These are phyloP conservation scores for Paecilomyces fulvus DNA, from an alignment of 2,329 filamentous ascomycete genomes.

Conservation along the genomic window DNA sequence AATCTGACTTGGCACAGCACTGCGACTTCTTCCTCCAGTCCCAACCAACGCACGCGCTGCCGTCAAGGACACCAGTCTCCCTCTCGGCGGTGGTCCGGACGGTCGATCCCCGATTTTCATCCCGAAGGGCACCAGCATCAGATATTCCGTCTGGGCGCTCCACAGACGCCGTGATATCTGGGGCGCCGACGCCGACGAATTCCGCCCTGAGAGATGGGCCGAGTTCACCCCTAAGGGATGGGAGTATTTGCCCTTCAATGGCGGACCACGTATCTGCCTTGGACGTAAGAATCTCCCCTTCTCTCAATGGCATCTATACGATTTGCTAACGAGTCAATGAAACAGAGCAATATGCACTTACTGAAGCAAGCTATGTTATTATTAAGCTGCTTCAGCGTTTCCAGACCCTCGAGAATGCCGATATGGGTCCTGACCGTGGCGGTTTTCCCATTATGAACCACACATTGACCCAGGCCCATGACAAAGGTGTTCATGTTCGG, in stretches of 20 bases:
- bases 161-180: slow-evolving; percentile 43
- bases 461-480: background rate
- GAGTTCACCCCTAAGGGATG: slow-evolving; percentile 10
- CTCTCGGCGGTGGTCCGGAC: slow-evolving; percentile 41
- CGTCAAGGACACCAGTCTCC: slow-evolving; percentile 34
- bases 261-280: slow-evolving; percentile 24
- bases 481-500: background rate
- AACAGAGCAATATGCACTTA: slow-evolving; percentile 4
- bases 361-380: slow-evolving; percentile 2
- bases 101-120: slow-evolving; percentile 41
- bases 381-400: slow-evolving; percentile 48
- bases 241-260: slow-evolving; percentile 33
- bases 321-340: background rate
- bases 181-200: slow-evolving; percentile 42
- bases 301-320: background rate
- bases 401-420: slow-evolving; percentile 25
- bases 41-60: slow-evolving; percentile 4
- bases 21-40: slow-evolving; percentile 40
- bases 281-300: background rate
- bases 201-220: slow-evolving; percentile 42
- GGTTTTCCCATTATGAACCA: background rate
- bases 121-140: slow-evolving; percentile 36
- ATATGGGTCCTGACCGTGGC: background rate
- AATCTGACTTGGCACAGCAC: slow-evolving; percentile 17
- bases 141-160: slow-evolving; percentile 40